These are phyloP conservation scores for Phytophthora pisi DNA, from an alignment of 352 stramenopile species.

Conservation along the genomic window DNA sequence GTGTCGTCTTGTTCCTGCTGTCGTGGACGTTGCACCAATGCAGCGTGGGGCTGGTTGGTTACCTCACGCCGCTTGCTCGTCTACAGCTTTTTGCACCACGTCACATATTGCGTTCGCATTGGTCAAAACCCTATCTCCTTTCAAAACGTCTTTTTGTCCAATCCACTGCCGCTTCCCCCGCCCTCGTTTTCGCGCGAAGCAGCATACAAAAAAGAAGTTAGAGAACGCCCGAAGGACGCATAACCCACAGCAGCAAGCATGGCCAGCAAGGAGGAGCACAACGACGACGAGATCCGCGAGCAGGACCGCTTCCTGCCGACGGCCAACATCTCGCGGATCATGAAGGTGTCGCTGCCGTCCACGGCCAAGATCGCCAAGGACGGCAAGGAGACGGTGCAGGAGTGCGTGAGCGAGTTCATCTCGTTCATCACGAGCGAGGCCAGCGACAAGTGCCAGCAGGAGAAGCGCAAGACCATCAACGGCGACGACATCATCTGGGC, in stretches of 20 bases:
- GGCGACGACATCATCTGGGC: constrained; percentile 99
- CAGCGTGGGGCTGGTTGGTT: too few relatives aligned
- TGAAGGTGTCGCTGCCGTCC: constrained; percentile 98
- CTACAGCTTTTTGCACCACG: constrained; percentile 12
- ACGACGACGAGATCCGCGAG: constrained; percentile 92
- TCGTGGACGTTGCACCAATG: too few relatives aligned
- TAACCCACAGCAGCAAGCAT: constrained; percentile 32
- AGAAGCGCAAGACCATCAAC: constrained; percentile 99
- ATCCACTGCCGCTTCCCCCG: background rate
- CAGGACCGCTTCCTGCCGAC: constrained; percentile 99
- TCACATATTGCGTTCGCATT: constrained; percentile 10
- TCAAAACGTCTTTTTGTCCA: constrained; percentile 17
- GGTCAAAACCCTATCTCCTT: constrained; percentile 4
- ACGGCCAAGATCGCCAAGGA: constrained; percentile 99
- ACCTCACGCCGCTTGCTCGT: background rate
- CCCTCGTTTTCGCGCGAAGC: constrained; percentile 22
- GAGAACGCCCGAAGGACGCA: constrained; percentile 18
- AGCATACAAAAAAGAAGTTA: constrained; percentile 11
- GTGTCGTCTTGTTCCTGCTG: too few relatives aligned
- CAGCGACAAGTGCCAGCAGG: constrained; percentile 99
- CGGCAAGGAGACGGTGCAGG: constrained; percentile 99
- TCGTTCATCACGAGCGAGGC: constrained; percentile 99
- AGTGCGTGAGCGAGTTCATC: constrained; percentile 99
- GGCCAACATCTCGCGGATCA: constrained; percentile 99
- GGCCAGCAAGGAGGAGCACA: constrained; percentile 85